phyloP scores from a whole-genome alignment of 306 rosid species.

The Heteromeles arbutifolia region DNA sequence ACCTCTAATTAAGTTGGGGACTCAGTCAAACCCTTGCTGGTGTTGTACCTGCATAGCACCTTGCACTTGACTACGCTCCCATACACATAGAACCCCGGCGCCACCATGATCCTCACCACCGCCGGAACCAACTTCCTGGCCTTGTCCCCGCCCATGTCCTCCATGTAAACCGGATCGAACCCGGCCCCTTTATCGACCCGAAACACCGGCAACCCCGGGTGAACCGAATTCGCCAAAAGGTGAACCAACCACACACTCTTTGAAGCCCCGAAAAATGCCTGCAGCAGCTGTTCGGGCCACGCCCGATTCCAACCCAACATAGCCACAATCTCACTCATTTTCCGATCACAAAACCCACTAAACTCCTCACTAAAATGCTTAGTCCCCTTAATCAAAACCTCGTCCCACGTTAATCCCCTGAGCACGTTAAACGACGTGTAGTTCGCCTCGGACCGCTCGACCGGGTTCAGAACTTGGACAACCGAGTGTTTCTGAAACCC shows the following conservation, averaged over 20 bases:
- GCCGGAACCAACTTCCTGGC: slow-evolving; percentile 46
- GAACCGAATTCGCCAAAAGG: slow-evolving; percentile 70
- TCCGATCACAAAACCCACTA: slow-evolving; percentile 83
- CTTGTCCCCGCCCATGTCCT: slow-evolving; percentile 72
- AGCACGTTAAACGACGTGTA: slow-evolving; percentile 44
- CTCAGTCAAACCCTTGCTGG: slow-evolving; percentile 20
- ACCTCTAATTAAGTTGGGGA: slow-evolving; percentile 19
- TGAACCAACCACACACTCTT: slow-evolving; percentile 88
- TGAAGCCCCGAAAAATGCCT: slow-evolving; percentile 81
- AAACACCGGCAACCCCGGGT: slow-evolving; percentile 61
- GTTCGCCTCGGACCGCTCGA: slow-evolving; percentile 51
- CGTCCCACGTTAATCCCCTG: slow-evolving; percentile 75
- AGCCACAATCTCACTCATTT: slow-evolving; percentile 89
- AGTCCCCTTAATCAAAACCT: slow-evolving; percentile 79
- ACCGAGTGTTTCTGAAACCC: slow-evolving; percentile 58
- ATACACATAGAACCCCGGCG: slow-evolving; percentile 86
- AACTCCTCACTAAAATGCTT: slow-evolving; percentile 90
- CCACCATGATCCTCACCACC: slow-evolving; percentile 68
- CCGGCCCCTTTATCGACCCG: slow-evolving; percentile 55
- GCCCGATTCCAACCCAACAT: slow-evolving; percentile 94
- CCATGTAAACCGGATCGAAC: slow-evolving; percentile 83
- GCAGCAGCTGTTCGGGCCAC: slow-evolving; percentile 87
- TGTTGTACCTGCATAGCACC: slow-evolving; percentile 68
- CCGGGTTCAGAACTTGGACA: slow-evolving; percentile 51
- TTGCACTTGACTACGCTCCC: slow-evolving; percentile 81